Base-by-base conservation (phyloP, 2,329 filamentous ascomycete genomes). In the Pyrenophora seminiperda region DNA sequence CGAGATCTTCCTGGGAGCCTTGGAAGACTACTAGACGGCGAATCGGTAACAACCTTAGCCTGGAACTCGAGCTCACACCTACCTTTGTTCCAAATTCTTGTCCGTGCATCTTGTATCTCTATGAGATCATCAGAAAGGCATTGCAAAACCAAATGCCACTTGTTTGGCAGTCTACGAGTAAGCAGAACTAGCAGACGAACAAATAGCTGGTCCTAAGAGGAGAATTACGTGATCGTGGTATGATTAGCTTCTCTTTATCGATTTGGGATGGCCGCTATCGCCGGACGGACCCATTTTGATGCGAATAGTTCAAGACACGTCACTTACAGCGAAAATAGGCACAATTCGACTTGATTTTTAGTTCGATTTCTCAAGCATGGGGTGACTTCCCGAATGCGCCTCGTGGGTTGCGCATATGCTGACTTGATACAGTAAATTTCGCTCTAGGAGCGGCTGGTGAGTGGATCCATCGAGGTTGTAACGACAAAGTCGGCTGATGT, bases 371-470 rank as follows among this genome's bases (percentile, higher is more conserved):
- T 44, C 32, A 47, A 33, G 39, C 18, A 50, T 50, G 47, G 47
- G 47, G 47, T 50, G 47, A 43, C n/a, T 18, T 37, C 36, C 33
- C 7, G 37, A 32, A 20, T 24, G 7, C 17, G 33, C 5, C 31
- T 30, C 24, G 13, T 15, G 13, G 7, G 17, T 45, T 6, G 20
- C 27, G 37, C 24, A 24, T 22, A 10, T 22, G 19, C 38, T 47
- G 43, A 47, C 38, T 31, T 22, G 2, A 64, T 68, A 61, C 14
- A 66, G 67, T 39, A 70, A 68, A 52, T 67, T 55, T 47, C 66
- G 67, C 39, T 70, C 67, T 30, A 65, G 57, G 46, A 66, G 57
- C 44, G 67, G 67, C 38, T 70, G 67, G 67, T 70, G 29, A 59
- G 65, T 62, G 37, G 18, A 32, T 14, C n/a, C n/a, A 13, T 15